Evolutionary conservation across 1,284 basidiomycete genomes (phyloP).

Genomic region (Trichosporon sp.): DNA sequence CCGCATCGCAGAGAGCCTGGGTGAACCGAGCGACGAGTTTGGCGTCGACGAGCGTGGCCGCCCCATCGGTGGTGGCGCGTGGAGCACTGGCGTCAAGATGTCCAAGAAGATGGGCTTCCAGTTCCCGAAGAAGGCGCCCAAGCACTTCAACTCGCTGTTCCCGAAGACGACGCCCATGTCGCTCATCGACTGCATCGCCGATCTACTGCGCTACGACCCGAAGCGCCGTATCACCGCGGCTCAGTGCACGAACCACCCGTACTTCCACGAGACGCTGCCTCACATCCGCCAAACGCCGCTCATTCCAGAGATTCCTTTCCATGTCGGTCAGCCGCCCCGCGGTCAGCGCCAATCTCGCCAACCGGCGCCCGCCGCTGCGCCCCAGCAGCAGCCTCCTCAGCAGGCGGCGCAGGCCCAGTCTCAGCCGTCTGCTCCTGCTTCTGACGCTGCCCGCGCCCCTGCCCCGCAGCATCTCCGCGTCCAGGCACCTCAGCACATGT

Average conservation of each 20-base stretch:
- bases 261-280: conserved; percentile 70
- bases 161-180: conserved; percentile 75
- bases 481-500: neutral
- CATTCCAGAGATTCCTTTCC: conserved; percentile 63
- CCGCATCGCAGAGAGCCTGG: conserved; percentile 85
- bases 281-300: conserved; percentile 58
- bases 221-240: conserved; percentile 77
- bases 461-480: neutral
- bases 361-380: conserved; percentile 57
- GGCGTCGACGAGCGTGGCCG: conserved; percentile 72
- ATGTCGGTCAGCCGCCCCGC: conserved; percentile 48
- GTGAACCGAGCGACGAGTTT: conserved; percentile 86
- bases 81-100: conserved; percentile 82
- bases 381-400: conserved; percentile 60
- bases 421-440: conserved; percentile 34
- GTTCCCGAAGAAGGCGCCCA: conserved; percentile 84
- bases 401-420: conserved; percentile 36
- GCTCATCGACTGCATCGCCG: conserved; percentile 87
- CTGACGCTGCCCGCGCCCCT: neutral
- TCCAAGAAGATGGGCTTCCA: conserved; percentile 82
- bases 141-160: conserved; percentile 75
- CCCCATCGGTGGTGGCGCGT: conserved; percentile 80
- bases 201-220: conserved; percentile 91
- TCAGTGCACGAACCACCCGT: conserved; percentile 85
- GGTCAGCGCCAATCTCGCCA: conserved; percentile 20